Evolutionary conservation across 1,284 basidiomycete species (phyloP).

Genomic region (Ustilago trichophora): DNA sequence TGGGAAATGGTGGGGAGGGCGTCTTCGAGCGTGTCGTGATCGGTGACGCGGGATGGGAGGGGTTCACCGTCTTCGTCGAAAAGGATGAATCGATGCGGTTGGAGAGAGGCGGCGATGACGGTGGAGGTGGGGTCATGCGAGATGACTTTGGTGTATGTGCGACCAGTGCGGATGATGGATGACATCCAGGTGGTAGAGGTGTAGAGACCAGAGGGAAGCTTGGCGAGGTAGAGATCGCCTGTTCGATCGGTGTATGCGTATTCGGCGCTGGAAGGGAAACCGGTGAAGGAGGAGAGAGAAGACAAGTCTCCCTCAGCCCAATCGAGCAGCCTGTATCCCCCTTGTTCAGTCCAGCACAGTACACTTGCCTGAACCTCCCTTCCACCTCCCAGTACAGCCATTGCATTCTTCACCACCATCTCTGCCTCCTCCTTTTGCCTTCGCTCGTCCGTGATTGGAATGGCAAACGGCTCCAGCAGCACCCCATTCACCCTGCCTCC

Average conservation of each 20-base stretch:
- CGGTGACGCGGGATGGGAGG: slow-evolving; percentile 30
- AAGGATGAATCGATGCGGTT: slow-evolving; percentile 78
- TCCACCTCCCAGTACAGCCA: slow-evolving; percentile 24
- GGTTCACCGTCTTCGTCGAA: slow-evolving; percentile 61
- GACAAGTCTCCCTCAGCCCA: slow-evolving; percentile 32
- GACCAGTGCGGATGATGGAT: slow-evolving; percentile 69
- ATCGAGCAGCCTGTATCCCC: slow-evolving; percentile 25
- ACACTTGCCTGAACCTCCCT: slow-evolving; percentile 23
- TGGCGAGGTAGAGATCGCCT: slow-evolving; percentile 12
- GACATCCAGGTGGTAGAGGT: too few species aligned
- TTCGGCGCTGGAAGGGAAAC: too few species aligned
- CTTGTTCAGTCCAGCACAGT: slow-evolving; percentile 23
- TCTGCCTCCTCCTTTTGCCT: too few species aligned
- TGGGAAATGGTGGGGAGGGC: slow-evolving; percentile 19
- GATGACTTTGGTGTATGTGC: slow-evolving; percentile 82
- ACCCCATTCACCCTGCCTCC: slow-evolving; percentile 1
- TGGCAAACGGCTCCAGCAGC: slow-evolving; percentile 8
- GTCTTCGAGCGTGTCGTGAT: too few species aligned
- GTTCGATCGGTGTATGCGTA: slow-evolving; percentile 12
- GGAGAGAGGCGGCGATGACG: slow-evolving; percentile 81
- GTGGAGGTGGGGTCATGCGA: slow-evolving; percentile 84
- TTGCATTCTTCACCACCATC: slow-evolving; percentile 6
- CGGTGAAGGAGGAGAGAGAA: too few species aligned
- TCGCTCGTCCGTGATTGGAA: too few species aligned
- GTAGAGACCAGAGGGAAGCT: slow-evolving; percentile 6